Conservation (phyloP, 2,329 filamentous ascomycete genomes). For the Sporothrix pseudoabietina region DNA sequence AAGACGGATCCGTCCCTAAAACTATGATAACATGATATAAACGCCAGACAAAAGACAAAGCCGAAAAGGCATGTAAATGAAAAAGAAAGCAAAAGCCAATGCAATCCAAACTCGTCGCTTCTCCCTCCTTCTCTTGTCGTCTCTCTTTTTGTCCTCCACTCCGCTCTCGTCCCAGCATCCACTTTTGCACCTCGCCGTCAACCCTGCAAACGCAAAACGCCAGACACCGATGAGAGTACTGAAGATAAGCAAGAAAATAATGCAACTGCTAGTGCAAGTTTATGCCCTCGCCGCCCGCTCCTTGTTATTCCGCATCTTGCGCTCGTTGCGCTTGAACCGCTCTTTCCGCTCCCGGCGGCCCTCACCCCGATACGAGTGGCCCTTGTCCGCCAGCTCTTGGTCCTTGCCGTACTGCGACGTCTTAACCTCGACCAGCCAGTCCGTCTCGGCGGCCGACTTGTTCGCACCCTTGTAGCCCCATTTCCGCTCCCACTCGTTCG, state of each 20-base stretch:
- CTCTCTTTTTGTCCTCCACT: background rate
- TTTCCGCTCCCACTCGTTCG: constrained; percentile 85
- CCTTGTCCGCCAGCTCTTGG: constrained; percentile 59
- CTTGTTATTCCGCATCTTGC: constrained; percentile 68
- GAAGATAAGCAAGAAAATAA: background rate
- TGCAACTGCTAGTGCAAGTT: no score
- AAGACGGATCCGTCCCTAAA: constrained; percentile 16
- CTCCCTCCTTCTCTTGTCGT: background rate
- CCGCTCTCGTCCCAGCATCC: background rate
- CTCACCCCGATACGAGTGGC: constrained; percentile 62
- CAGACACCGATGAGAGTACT: constrained; percentile 3
- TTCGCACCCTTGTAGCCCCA: constrained; percentile 85
- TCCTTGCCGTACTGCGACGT: constrained; percentile 73
- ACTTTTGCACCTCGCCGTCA: background rate
- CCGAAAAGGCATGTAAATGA: background rate
- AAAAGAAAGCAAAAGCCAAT: background rate
- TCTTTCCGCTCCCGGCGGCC: constrained; percentile 68
- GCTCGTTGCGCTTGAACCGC: constrained; percentile 69
- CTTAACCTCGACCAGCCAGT: constrained; percentile 86
- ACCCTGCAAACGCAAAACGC: background rate
- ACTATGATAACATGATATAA: background rate
- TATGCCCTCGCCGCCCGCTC: constrained; percentile 46
- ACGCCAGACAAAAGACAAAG: constrained; percentile 10
- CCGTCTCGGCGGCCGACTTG: constrained; percentile 78
- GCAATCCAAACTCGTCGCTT: background rate